phyloP scores from a whole-genome alignment of 495 filamentous ascomycete genomes.

The Annulohypoxylon moriforme region DNA sequence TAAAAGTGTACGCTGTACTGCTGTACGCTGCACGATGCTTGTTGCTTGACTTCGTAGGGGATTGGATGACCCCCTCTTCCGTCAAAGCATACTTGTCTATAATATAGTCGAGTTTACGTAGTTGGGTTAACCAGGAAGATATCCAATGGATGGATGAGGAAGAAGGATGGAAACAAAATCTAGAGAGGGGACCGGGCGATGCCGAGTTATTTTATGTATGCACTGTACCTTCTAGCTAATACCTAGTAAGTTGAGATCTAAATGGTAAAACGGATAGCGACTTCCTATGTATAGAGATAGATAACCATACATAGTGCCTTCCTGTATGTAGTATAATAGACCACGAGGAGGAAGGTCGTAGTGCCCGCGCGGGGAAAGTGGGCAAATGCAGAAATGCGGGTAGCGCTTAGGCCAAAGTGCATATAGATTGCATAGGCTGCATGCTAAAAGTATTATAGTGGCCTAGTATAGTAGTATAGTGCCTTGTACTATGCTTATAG shows the following conservation, averaged over 20 bases:
- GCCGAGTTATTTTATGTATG: slow-evolving; percentile 23
- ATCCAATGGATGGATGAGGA: neutral
- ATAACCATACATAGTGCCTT: too few relatives aligned
- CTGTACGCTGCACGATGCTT: too few relatives aligned
- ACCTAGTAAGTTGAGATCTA: slow-evolving; percentile 28
- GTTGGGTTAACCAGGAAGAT: neutral
- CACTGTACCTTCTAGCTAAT: too few relatives aligned
- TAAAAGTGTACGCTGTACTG: neutral
- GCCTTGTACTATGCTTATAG: slow-evolving; percentile 5
- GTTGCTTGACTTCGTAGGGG: neutral
- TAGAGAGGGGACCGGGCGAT: slow-evolving; percentile 18
- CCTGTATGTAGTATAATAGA: neutral
- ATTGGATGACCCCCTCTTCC: slow-evolving; percentile 1
- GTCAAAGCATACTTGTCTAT: slow-evolving; percentile 8
- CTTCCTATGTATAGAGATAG: neutral
- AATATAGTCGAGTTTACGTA: neutral
- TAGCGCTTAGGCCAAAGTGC: slow-evolving; percentile 34
- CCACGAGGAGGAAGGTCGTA: slow-evolving; percentile 19
- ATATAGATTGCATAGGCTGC: slow-evolving; percentile 22
- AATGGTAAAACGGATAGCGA: slow-evolving; percentile 5
- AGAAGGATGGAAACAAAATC: slow-evolving; percentile 4
- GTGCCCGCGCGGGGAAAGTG: slow-evolving; percentile 46
- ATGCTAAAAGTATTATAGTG: slow-evolving; percentile 24
- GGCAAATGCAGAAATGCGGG: slow-evolving; percentile 37
- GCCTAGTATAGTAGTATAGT: slow-evolving; percentile 14